phyloP scores from a whole-genome alignment of 78 protist species.

The Dictyostelium brefeldianum region DNA sequence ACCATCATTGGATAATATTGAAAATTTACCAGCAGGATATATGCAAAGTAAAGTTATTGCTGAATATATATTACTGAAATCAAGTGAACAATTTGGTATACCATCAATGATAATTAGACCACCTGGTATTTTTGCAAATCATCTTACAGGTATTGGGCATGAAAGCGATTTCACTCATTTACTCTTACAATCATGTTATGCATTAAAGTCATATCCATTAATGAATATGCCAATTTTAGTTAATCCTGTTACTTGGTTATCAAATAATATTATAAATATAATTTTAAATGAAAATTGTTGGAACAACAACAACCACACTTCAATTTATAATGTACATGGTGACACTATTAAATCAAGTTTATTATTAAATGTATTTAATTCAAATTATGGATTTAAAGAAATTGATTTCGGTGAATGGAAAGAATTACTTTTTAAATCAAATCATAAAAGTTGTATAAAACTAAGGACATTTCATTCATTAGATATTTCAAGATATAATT shows the following conservation, averaged over 20 bases:
- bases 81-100: not conserved
- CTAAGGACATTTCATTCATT: not conserved
- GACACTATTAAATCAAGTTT: not conserved
- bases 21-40: slow-evolving; percentile 37
- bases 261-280: not conserved
- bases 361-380: not conserved
- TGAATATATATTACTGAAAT: not conserved
- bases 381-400: not conserved
- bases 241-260: not conserved
- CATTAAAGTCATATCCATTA: not conserved
- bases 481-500: not conserved
- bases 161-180: not conserved
- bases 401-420: not conserved
- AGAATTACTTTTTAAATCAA: not conserved
- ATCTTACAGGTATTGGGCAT: not conserved
- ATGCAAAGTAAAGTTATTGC: slow-evolving; percentile 38
- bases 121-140: not conserved
- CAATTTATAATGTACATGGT: not conserved
- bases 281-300: slow-evolving; percentile 2
- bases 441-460: not conserved
- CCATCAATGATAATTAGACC: slow-evolving; percentile 25
- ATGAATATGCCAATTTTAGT: not conserved
- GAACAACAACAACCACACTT: not conserved
- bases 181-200: not conserved
- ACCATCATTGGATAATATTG: slow-evolving; percentile 24